Conservation (phyloP, 2,329 filamentous ascomycete species). For the Botrytis pseudocinerea region DNA sequence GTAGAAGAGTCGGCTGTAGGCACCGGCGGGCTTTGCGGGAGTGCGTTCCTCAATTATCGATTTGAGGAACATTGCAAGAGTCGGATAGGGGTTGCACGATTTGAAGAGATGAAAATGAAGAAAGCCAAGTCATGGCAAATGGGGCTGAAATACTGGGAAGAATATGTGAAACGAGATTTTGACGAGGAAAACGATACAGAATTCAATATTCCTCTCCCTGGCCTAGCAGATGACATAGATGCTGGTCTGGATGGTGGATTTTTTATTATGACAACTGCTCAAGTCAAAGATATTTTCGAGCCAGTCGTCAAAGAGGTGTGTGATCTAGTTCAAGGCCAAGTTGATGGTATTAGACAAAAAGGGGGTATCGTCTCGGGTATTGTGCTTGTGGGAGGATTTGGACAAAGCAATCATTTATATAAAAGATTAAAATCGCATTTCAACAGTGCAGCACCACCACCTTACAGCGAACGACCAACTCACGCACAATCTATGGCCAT, state of each 20-base stretch:
- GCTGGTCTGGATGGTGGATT: slow-evolving; percentile 75
- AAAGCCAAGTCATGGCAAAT: slow-evolving; percentile 80
- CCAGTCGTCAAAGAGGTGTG: slow-evolving; percentile 72
- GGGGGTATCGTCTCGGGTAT: slow-evolving; percentile 70
- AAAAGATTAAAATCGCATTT: slow-evolving; percentile 70
- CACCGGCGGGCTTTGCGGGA: slow-evolving; percentile 75
- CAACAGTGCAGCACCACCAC: slow-evolving; percentile 50
- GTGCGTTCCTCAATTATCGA: slow-evolving; percentile 76
- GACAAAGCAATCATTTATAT: slow-evolving; percentile 76
- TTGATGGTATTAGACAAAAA: slow-evolving; percentile 60
- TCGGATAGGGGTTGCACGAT: slow-evolving; percentile 65
- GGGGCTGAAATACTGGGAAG: slow-evolving; percentile 77
- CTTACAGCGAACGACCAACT: slow-evolving; percentile 69
- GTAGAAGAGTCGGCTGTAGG: slow-evolving; percentile 80
- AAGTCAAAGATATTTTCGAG: slow-evolving; percentile 73
- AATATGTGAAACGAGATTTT: slow-evolving; percentile 83
- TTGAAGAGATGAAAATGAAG: slow-evolving; percentile 74
- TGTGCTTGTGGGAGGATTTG: slow-evolving; percentile 78
- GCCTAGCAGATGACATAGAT: slow-evolving; percentile 73
- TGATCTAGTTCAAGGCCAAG: slow-evolving; percentile 67
- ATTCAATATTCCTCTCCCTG: slow-evolving; percentile 77
- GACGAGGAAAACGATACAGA: slow-evolving; percentile 76
- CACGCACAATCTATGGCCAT: slow-evolving; percentile 55
- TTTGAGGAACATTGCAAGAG: slow-evolving; percentile 75
- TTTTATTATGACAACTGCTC: slow-evolving; percentile 66